Evolutionary conservation across 495 filamentous ascomycete genomes (phyloP).

Genomic region (Cudoniella acicularis): DNA sequence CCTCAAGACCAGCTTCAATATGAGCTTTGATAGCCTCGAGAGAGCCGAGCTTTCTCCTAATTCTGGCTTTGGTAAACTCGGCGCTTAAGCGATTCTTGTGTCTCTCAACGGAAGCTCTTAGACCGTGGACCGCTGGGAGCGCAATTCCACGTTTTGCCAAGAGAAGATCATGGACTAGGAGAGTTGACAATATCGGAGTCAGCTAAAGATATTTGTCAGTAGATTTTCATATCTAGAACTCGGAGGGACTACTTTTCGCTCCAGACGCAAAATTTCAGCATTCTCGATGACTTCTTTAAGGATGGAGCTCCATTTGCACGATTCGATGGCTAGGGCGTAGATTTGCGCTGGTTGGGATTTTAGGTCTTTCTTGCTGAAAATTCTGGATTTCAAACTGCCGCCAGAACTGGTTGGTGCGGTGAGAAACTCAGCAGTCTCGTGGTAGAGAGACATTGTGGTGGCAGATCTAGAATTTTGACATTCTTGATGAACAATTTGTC

Average conservation of each 20-base stretch:
- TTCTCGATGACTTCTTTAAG: slow-evolving; percentile 82
- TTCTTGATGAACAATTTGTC: background rate
- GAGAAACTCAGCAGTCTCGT: slow-evolving; percentile 77
- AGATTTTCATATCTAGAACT: background rate
- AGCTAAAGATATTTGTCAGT: slow-evolving; percentile 52
- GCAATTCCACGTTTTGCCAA: slow-evolving; percentile 77
- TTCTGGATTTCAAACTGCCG: slow-evolving; percentile 76
- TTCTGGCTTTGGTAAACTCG: slow-evolving; percentile 74
- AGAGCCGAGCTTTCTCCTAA: slow-evolving; percentile 64
- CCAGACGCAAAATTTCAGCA: slow-evolving; percentile 62
- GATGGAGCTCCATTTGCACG: slow-evolving; percentile 83
- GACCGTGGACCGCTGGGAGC: slow-evolving; percentile 68
- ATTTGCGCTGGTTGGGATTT: slow-evolving; percentile 78
- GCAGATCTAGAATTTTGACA: background rate
- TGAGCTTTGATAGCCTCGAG: slow-evolving; percentile 58
- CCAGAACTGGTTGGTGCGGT: slow-evolving; percentile 54
- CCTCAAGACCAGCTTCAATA: slow-evolving; percentile 40
- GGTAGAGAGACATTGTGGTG: slow-evolving; percentile 82
- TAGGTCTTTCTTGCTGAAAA: slow-evolving; percentile 65
- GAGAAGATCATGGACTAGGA: slow-evolving; percentile 84
- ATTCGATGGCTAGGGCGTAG: slow-evolving; percentile 80
- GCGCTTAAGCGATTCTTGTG: slow-evolving; percentile 78
- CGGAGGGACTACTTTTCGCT: slow-evolving; percentile 69
- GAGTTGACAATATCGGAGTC: slow-evolving; percentile 71
- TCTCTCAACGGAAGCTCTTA: slow-evolving; percentile 66